phyloP scores from a whole-genome alignment of 2,329 filamentous ascomycete species.

The Sordariomycetes sp. region DNA sequence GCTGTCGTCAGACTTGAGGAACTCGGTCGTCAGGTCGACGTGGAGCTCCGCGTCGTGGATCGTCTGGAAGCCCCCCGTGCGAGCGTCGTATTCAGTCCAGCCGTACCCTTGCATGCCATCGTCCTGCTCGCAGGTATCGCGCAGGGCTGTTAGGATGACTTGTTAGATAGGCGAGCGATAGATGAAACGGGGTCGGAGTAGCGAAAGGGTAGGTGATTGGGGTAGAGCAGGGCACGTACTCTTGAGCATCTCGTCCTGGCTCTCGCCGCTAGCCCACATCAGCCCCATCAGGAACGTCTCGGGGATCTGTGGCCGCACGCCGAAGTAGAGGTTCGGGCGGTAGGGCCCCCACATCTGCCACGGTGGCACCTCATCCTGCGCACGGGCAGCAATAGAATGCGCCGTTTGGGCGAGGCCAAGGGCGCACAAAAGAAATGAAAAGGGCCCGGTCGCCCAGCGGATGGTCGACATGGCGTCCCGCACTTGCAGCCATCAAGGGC shows the following conservation, averaged over 20 bases:
- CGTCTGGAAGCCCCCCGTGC: slow-evolving; percentile 76
- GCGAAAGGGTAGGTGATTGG: slow-evolving; percentile 60
- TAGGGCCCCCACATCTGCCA: slow-evolving; percentile 71
- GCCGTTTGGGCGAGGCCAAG: not conserved
- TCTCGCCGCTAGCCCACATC: slow-evolving; percentile 81
- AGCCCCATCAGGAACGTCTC: slow-evolving; percentile 74
- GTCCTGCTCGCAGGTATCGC: slow-evolving; percentile 93
- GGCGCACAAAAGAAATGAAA: not conserved
- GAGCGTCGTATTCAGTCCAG: slow-evolving; percentile 93
- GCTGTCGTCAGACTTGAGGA: slow-evolving; percentile 85
- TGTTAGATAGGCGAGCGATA: not conserved
- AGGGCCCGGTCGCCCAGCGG: not conserved
- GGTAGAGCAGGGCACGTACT: slow-evolving; percentile 44
- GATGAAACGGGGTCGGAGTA: not conserved
- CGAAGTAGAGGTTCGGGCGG: slow-evolving; percentile 89
- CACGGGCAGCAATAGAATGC: not conserved
- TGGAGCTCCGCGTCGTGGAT: slow-evolving; percentile 84
- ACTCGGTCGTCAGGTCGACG: slow-evolving; percentile 84
- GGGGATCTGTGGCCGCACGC: slow-evolving; percentile 70
- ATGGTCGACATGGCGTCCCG: not conserved
- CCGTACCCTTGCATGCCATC: slow-evolving; percentile 92
- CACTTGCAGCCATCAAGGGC: no score
- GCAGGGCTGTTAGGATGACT: slow-evolving; percentile 48
- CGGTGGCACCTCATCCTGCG: not conserved
- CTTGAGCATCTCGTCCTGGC: slow-evolving; percentile 62